Percentiles rank a stretch among this genome's conserved stretches.
phyloP scores from a whole-genome alignment of 2,329 filamentous ascomycete species.

The Beauveria scarabaeidicola region DNA sequence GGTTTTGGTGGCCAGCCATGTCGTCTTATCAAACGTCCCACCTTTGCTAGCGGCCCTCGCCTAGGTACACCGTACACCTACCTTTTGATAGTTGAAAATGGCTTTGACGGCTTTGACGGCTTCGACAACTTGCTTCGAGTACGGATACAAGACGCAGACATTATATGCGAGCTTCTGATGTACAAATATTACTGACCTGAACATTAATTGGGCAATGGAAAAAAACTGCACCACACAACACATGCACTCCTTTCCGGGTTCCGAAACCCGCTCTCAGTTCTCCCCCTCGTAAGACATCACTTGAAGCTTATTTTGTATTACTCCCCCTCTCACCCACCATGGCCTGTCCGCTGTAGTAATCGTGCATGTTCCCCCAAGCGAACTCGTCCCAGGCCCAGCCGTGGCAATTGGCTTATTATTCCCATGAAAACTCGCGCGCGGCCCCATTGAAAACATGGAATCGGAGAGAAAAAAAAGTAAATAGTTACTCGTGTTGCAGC shows the following conservation, averaged over 20 bases:
- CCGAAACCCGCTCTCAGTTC: constrained; percentile 2
- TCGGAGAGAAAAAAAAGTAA: no score
- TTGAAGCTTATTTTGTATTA: constrained; percentile 11
- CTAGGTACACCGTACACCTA: no score
- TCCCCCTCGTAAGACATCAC: neutral
- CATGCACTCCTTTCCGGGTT: neutral
- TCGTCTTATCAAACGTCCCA: no score
- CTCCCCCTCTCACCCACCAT: neutral
- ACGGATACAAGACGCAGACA: neutral
- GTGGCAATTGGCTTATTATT: neutral
- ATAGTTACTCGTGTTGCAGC: no score
- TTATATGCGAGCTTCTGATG: neutral
- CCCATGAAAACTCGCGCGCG: neutral
- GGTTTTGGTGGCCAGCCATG: no score
- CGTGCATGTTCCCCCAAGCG: constrained; percentile 1
- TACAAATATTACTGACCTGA: no score
- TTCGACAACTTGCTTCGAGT: neutral
- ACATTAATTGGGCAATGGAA: no score
- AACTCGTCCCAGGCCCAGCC: neutral
- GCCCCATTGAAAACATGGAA: no score
- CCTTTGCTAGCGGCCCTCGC: no score
- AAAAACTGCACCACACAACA: neutral
- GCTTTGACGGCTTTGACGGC: neutral
- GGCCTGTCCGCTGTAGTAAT: constrained; percentile 1
- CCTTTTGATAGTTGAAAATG: neutral